Percentiles rank a stretch among this genome's conserved stretches.
Conservation (phyloP, 352 stramenopile species). For the Pythium aquatile region DNA sequence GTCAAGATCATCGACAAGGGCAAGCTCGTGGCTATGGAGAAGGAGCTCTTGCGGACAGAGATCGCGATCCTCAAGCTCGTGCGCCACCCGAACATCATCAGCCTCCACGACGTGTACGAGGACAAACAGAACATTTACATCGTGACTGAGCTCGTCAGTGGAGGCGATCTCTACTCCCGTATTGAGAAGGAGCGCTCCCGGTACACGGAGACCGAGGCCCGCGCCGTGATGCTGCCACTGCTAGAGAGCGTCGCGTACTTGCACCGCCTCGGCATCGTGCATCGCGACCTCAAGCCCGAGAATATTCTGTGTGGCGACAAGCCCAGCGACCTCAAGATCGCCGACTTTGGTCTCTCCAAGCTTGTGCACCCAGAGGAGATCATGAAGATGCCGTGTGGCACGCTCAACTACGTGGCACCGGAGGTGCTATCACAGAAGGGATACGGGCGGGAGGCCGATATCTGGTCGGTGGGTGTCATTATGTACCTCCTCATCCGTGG, state of each 20-base stretch:
- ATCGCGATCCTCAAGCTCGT: slow-evolving; percentile 95
- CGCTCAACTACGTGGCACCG: slow-evolving; percentile 92
- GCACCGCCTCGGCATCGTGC: slow-evolving; percentile 89
- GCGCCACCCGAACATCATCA: slow-evolving; percentile 87
- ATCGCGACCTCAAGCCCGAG: slow-evolving; percentile 88
- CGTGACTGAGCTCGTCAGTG: slow-evolving; percentile 95
- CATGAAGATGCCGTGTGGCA: slow-evolving; percentile 93
- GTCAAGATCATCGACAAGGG: slow-evolving; percentile 95
- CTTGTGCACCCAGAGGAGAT: slow-evolving; percentile 90
- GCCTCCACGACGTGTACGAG: slow-evolving; percentile 90
- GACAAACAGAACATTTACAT: slow-evolving; percentile 95
- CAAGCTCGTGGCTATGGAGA: slow-evolving; percentile 84
- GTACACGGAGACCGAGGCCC: slow-evolving; percentile 89
- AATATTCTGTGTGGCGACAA: slow-evolving; percentile 89
- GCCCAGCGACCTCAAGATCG: slow-evolving; percentile 88
- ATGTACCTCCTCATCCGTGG: slow-evolving; percentile 90
- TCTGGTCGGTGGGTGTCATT: slow-evolving; percentile 93
- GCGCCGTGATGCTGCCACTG: slow-evolving; percentile 83
- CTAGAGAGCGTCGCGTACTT: slow-evolving; percentile 91
- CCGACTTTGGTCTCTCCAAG: slow-evolving; percentile 93
- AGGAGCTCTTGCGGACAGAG: slow-evolving; percentile 90
- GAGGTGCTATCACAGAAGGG: slow-evolving; percentile 88
- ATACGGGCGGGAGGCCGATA: slow-evolving; percentile 90
- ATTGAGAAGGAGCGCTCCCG: slow-evolving; percentile 86
- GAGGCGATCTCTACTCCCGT: slow-evolving; percentile 97